Base-by-base conservation (phyloP, 176 grass and related monocot genomes). In the Ensete glaucum region DNA sequence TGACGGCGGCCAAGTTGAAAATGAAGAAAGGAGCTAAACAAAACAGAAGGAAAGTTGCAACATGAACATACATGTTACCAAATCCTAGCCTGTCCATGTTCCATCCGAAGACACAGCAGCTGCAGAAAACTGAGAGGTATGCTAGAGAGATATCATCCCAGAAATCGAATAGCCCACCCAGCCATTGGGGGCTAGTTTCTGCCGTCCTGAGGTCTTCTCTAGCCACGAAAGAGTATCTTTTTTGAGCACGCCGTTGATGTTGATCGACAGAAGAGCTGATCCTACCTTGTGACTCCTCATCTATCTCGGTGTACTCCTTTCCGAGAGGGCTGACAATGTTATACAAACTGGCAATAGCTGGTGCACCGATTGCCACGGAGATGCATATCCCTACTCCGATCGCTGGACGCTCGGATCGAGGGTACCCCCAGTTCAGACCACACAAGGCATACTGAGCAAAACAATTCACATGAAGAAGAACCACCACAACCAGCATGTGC, bases 121-220 rank as follows among this genome's bases (percentile, higher is more conserved):
- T 76, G 73, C 73, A 76, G 73, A 76, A 76, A n/a, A 76, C 54
- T 14, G 73, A 76, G 73, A 76, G 73, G 73, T 76, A 76, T 0
- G 73, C 56, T 50, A 76, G 55, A 48, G 73, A 62, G 21, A 76
- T 48, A 9, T 76, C 73, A 23, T 76, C 73, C 73, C 73, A 76
- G 24, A 59, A 76, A 76, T 76, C 73, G 21, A 76, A 21, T 9
- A 76, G 54, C 54, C 73, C 73, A 50, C 73, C 73, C 20, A 20
- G 56, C 73, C 73, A 76, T 21, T 22, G 27, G 2, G 73, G 73
- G 17, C 73, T 62, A 8, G 21, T 27, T 55, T 24, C 71, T 21
- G 11, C n/a, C 11, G 55, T 22, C 26, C 73, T 75, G 8, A 1
- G 1, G 21, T 49, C 73, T 27, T 19, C 56, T 50, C 2, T 9